Evolutionary conservation across 805 yeast genomes (phyloP).

Genomic region (Sugiyamaella mastotermitis): DNA sequence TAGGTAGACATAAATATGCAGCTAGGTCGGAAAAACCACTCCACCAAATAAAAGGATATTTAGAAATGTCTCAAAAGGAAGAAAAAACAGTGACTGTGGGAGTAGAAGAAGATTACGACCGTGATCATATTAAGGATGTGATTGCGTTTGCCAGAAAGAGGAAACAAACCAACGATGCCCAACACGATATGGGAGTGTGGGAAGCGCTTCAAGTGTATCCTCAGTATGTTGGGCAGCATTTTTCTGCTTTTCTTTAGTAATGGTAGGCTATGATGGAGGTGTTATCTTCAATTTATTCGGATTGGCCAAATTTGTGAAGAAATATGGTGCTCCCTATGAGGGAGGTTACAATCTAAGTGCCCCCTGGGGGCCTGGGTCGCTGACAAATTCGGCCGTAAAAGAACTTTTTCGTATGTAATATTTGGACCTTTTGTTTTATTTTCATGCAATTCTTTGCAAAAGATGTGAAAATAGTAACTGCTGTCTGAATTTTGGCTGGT

Average conservation of each 20-base stretch:
- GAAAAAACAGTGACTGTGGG: too few species aligned
- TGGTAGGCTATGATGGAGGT: conserved; percentile 45
- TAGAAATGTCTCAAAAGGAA: too few species aligned
- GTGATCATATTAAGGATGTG: too few species aligned
- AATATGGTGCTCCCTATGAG: conserved; percentile 35
- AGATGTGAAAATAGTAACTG: conserved; percentile 32
- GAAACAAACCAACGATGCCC: too few species aligned
- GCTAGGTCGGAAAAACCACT: too few species aligned
- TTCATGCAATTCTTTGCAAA: conserved; percentile 49
- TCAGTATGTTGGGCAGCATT: conserved; percentile 43
- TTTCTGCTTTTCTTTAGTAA: conserved; percentile 38
- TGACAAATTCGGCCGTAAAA: conserved; percentile 43
- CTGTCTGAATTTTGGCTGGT: conserved; percentile 35
- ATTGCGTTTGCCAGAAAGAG: too few species aligned
- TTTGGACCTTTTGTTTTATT: conserved; percentile 35
- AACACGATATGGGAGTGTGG: too few species aligned
- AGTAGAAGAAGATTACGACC: too few species aligned
- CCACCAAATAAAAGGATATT: too few species aligned
- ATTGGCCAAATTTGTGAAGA: conserved; percentile 38
- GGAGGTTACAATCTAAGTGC: conserved; percentile 18
- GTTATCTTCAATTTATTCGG: conserved; percentile 40
- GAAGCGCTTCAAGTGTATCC: too few species aligned
- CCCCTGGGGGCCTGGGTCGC: conserved; percentile 38
- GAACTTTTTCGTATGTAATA: conserved; percentile 35
- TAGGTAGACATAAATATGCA: too few species aligned